Evolutionary conservation across 2,329 filamentous ascomycete genomes (phyloP).

Genomic region (Fusarium praegraminearum): DNA sequence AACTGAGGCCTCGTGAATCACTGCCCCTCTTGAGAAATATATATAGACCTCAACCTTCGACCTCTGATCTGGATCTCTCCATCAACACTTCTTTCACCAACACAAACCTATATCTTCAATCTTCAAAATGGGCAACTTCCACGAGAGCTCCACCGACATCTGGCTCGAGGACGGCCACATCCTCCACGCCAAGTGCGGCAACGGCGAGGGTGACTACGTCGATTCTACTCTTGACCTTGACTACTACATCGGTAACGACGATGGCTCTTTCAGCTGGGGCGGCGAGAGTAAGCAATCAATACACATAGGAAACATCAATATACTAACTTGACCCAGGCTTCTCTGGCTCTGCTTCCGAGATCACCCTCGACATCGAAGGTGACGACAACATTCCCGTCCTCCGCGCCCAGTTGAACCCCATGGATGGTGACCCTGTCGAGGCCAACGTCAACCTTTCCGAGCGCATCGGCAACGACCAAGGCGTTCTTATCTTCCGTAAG

Average conservation of each 20-base stretch:
- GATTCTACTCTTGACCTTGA: constrained; percentile 64
- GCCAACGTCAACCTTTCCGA: constrained; percentile 68
- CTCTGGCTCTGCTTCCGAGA: constrained; percentile 58
- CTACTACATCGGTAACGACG: constrained; percentile 62
- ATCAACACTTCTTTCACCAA: constrained; percentile 1
- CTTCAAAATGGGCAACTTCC: constrained; percentile 57
- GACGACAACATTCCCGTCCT: constrained; percentile 64
- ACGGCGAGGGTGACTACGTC: constrained; percentile 57
- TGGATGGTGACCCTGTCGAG: constrained; percentile 56
- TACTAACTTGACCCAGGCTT: constrained; percentile 52
- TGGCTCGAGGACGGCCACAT: constrained; percentile 63
- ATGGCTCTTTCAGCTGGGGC: constrained; percentile 63
- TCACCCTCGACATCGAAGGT: constrained; percentile 64
- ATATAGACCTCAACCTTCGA: constrained; percentile 19
- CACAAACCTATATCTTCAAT: neutral
- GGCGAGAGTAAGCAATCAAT: constrained; percentile 45
- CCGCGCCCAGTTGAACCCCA: constrained; percentile 60
- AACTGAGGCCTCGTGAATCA: constrained; percentile 29
- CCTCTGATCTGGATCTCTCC: too few species aligned
- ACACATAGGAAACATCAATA: too few species aligned
- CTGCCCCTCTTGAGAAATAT: neutral
- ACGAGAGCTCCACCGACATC: constrained; percentile 60
- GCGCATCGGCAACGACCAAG: constrained; percentile 65
- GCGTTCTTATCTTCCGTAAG: constrained; percentile 48
- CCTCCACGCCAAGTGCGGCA: constrained; percentile 58